phyloP scores from a whole-genome alignment of 2,329 filamentous ascomycete species.

The Hirsutella minnesotensis region DNA sequence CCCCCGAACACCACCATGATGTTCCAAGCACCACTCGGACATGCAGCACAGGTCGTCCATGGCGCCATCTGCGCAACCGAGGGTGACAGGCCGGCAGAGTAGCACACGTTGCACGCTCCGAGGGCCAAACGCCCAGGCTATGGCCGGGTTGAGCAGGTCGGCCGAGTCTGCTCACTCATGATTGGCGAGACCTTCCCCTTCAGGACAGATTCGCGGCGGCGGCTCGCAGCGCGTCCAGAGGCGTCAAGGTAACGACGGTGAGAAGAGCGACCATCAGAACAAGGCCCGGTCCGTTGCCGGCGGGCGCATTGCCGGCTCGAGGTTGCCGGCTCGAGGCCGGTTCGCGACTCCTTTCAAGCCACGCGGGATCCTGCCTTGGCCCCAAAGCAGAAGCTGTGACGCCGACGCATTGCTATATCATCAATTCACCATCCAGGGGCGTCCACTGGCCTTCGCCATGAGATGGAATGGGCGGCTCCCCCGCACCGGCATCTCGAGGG shows the following conservation, averaged over 20 bases:
- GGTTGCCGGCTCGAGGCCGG: neutral
- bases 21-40: too few species aligned
- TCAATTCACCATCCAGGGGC: neutral
- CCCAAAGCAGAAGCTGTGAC: neutral
- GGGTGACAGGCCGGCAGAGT: neutral
- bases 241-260: too few species aligned
- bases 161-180: neutral
- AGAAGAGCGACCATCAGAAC: neutral
- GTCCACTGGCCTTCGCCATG: too few species aligned
- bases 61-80: neutral
- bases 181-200: constrained; percentile 2
- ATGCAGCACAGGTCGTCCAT: too few species aligned
- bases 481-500: neutral
- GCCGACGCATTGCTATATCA: neutral
- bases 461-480: too few species aligned
- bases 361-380: neutral
- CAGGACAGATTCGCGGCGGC: neutral
- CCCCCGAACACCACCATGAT: too few species aligned
- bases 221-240: too few species aligned
- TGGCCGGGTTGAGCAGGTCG: constrained; percentile 1
- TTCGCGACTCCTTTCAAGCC: neutral
- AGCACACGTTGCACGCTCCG: neutral
- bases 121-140: neutral
- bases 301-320: neutral
- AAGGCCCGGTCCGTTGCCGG: neutral